These are phyloP conservation scores for Amanita brunnescens DNA, from an alignment of 768 basidiomycete species.

Conservation along the genomic window DNA sequence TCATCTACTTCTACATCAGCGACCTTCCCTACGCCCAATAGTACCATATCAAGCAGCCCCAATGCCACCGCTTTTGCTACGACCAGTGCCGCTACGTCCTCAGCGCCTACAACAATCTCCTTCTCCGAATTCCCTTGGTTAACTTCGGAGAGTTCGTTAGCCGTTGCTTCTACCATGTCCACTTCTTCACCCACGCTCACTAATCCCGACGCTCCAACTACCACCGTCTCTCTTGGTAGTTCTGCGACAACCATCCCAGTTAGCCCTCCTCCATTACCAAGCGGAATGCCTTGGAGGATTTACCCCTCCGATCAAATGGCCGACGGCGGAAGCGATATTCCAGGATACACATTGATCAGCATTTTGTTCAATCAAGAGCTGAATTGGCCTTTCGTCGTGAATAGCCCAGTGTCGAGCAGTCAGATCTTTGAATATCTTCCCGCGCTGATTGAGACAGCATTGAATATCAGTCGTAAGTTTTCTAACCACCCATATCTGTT, in stretches of 20 bases:
- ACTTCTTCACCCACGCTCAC: conserved; percentile 24
- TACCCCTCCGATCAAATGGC: conserved; percentile 30
- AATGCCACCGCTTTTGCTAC: conserved; percentile 14
- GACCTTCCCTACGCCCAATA: conserved; percentile 13
- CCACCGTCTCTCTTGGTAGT: conserved; percentile 19
- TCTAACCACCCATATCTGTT: conserved; percentile 8
- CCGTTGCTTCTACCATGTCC: conserved; percentile 25
- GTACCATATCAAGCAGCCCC: conserved; percentile 7
- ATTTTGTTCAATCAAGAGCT: conserved; percentile 52
- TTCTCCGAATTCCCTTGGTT: conserved; percentile 32
- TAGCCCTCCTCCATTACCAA: conserved; percentile 38
- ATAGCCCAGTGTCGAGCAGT: conserved; percentile 44
- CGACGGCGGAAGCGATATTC: conserved; percentile 18
- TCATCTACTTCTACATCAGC: conserved; percentile 4
- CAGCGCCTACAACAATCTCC: conserved; percentile 3
- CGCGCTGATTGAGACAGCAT: conserved; percentile 23
- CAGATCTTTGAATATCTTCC: conserved; percentile 79
- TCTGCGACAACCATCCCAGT: conserved; percentile 19
- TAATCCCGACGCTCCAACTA: conserved; percentile 35
- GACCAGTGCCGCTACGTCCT: not conserved
- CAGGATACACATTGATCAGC: conserved; percentile 44
- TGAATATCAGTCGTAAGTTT: conserved; percentile 23
- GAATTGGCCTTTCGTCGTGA: conserved; percentile 64
- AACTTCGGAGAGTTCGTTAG: conserved; percentile 34
- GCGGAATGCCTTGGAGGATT: conserved; percentile 52